Evolutionary conservation across 192 early-diverging fungal genomes (phyloP).

Genomic region (Rhizophlyctis rosea): DNA sequence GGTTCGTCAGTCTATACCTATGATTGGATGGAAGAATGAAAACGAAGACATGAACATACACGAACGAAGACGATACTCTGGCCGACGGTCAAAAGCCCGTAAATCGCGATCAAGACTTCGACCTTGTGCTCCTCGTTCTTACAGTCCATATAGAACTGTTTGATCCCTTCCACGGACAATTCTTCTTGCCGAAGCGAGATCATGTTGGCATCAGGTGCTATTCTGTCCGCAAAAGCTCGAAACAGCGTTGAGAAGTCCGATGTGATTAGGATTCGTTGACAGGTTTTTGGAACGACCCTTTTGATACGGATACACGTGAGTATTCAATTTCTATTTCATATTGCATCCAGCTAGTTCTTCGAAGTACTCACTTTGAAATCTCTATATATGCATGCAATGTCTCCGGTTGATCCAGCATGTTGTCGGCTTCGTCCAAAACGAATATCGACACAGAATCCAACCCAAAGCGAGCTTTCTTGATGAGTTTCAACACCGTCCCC

Average conservation of each 20-base stretch:
- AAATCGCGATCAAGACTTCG: constrained; percentile 49
- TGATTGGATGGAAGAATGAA: neutral
- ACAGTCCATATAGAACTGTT: constrained; percentile 98
- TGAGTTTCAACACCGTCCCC: constrained; percentile 79
- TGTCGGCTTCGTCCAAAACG: constrained; percentile 98
- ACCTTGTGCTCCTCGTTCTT: constrained; percentile 68
- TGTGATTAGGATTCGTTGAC: constrained; percentile 92
- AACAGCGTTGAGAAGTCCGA: constrained; percentile 87
- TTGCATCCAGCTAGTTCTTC: neutral
- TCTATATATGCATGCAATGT: constrained; percentile 83
- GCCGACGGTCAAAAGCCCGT: constrained; percentile 80
- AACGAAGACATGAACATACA: constrained; percentile 40
- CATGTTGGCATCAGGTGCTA: constrained; percentile 85
- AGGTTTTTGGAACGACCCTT: constrained; percentile 63
- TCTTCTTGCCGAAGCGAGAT: constrained; percentile 84
- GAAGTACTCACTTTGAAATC: constrained; percentile 67
- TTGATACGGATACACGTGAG: constrained; percentile 73
- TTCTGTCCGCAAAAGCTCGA: constrained; percentile 67
- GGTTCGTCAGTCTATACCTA: neutral
- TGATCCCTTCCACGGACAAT: constrained; percentile 89
- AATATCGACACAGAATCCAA: constrained; percentile 68
- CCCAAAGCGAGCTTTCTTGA: constrained; percentile 63
- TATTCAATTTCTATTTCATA: constrained; percentile 43
- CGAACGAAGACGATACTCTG: constrained; percentile 96
- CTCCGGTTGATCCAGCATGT: constrained; percentile 82